A percentile compares a stretch with the other conserved stretches of the same genome.
Conservation (phyloP, 1,139 yeast genomes). For the Yamadazyma blattariae region DNA sequence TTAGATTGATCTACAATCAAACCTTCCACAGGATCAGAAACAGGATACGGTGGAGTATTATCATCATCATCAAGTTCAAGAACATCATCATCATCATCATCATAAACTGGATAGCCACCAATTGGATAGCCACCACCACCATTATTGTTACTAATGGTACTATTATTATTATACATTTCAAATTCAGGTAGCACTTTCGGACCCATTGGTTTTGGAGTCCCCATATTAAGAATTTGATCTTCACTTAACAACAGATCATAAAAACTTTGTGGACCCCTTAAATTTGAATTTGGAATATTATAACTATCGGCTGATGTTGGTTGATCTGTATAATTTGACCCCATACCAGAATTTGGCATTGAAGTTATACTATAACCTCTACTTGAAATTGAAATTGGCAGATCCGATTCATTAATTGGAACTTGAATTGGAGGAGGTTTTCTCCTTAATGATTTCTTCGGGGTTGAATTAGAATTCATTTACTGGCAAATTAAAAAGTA, state of each 20-base stretch:
- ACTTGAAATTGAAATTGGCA: not conserved
- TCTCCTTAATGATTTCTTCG: constrained; percentile 23
- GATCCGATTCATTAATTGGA: not conserved
- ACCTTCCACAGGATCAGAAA: constrained; percentile 11
- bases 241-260: constrained; percentile 4
- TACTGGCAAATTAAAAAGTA: not conserved
- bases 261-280: constrained; percentile 1
- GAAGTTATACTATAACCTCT: not conserved
- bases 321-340: no score
- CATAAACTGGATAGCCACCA: no score
- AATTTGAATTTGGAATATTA: not conserved
- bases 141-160: no score
- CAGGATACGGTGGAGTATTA: constrained; percentile 14
- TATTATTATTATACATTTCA: constrained; percentile 10
- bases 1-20: constrained; percentile 1
- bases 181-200: constrained; percentile 41
- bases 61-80: not conserved
- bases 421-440: constrained; percentile 27
- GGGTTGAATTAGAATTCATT: constrained; percentile 7
- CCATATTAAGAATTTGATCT: constrained; percentile 16
- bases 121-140: no score
- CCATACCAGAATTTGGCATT: not conserved
- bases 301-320: not conserved
- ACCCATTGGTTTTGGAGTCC: constrained; percentile 42
- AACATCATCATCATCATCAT: constrained; percentile 2